Percentiles rank a stretch among this genome's conserved stretches.
These are phyloP conservation scores for Eimeria maxima DNA, from an alignment of 169 alveolate genomes.

Conservation along the genomic window DNA sequence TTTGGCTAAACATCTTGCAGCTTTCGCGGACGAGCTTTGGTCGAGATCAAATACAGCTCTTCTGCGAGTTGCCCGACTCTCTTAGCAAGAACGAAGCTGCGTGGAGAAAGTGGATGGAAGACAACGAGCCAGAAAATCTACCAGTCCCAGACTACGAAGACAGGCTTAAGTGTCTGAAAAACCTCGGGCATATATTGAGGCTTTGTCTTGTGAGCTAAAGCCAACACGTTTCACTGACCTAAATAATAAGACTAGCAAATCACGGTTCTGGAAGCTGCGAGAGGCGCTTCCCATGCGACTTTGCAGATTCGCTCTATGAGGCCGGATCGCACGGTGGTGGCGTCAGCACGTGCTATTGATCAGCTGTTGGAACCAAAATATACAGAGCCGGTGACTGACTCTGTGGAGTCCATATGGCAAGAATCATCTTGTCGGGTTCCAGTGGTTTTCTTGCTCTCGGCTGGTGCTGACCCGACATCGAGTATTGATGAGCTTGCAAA, in stretches of 20 bases:
- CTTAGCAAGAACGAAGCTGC: slow-evolving; percentile 92
- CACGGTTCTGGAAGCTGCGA: neutral
- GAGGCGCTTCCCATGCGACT: neutral
- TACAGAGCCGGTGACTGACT: slow-evolving; percentile 95
- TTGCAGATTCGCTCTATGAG: slow-evolving; percentile 93
- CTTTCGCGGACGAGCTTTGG: slow-evolving; percentile 96
- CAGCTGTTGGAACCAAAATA: slow-evolving; percentile 92
- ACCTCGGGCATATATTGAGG: slow-evolving; percentile 95
- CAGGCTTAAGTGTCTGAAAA: slow-evolving; percentile 92
- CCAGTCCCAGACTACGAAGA: slow-evolving; percentile 96
- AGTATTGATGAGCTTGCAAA: slow-evolving; percentile 97
- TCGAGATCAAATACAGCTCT: slow-evolving; percentile 93
- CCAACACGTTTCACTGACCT: neutral
- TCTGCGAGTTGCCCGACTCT: slow-evolving; percentile 94
- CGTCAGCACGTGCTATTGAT: slow-evolving; percentile 94
- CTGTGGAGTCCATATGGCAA: slow-evolving; percentile 93
- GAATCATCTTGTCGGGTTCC: slow-evolving; percentile 94
- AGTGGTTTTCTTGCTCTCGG: slow-evolving; percentile 94
- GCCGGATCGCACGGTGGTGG: slow-evolving; percentile 96
- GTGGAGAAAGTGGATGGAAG: slow-evolving; percentile 95
- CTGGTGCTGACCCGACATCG: slow-evolving; percentile 97
- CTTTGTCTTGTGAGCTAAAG: slow-evolving; percentile 88
- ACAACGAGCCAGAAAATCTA: slow-evolving; percentile 95
- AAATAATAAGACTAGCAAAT: neutral
- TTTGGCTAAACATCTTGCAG: slow-evolving; percentile 96